A percentile compares a stretch with the other conserved stretches of the same genome.
phyloP scores from a whole-genome alignment of 2,329 filamentous ascomycete species.

The Aphanoascus verrucosus region DNA sequence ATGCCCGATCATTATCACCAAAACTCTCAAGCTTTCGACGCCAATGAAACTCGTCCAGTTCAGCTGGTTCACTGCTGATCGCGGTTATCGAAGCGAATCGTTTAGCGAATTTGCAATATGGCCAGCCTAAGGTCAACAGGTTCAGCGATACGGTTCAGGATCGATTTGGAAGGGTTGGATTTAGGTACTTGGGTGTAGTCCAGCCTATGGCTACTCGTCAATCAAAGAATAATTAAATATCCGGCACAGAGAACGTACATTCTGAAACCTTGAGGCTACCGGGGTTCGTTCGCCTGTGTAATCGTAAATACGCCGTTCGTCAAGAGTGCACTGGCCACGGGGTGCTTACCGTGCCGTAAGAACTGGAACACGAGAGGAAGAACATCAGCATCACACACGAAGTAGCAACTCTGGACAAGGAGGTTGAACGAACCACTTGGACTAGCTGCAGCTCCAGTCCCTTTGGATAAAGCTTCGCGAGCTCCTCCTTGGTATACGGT shows the following conservation, averaged over 20 bases:
- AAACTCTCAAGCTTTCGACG: slow-evolving; percentile 74
- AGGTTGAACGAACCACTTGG: slow-evolving; percentile 52
- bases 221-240: slow-evolving; percentile 7
- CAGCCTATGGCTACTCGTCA: slow-evolving; percentile 33
- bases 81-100: slow-evolving; percentile 56
- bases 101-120: slow-evolving; percentile 72
- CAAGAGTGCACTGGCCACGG: background rate
- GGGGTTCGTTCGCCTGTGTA: slow-evolving; percentile 60
- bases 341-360: slow-evolving; percentile 54
- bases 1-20: slow-evolving; percentile 56
- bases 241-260: slow-evolving; percentile 37
- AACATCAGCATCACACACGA: slow-evolving; percentile 7
- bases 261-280: slow-evolving; percentile 77
- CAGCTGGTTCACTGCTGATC: slow-evolving; percentile 41
- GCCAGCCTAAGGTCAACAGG: slow-evolving; percentile 52
- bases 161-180: slow-evolving; percentile 3
- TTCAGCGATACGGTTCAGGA: slow-evolving; percentile 7
- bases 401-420: slow-evolving; percentile 4
- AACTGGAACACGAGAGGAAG: slow-evolving; percentile 45
- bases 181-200: slow-evolving; percentile 38
- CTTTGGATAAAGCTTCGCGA: slow-evolving; percentile 68
- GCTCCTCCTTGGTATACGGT: slow-evolving; percentile 71
- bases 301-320: background rate
- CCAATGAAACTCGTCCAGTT: slow-evolving; percentile 52
- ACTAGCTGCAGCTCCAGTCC: slow-evolving; percentile 75